Evolutionary conservation across 805 yeast species (phyloP).

Genomic region (Candida awuae): DNA sequence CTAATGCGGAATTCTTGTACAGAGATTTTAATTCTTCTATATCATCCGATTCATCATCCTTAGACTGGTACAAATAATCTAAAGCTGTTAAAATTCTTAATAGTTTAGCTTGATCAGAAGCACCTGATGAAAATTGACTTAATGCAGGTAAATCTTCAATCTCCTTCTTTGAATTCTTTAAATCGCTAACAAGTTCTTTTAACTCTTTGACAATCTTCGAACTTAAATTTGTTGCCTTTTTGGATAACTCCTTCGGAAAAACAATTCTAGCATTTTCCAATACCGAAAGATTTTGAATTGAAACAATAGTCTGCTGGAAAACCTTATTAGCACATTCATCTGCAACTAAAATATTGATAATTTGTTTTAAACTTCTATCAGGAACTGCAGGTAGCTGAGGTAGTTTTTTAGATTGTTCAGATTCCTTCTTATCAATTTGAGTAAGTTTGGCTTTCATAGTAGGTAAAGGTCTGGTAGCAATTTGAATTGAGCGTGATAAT

Average conservation of each 20-base stretch:
- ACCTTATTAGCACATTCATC: slow-evolving; percentile 82
- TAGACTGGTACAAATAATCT: slow-evolving; percentile 64
- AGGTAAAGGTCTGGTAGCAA: slow-evolving; percentile 65
- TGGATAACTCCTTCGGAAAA: slow-evolving; percentile 61
- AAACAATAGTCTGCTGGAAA: slow-evolving; percentile 72
- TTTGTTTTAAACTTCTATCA: slow-evolving; percentile 47
- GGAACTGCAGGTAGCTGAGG: slow-evolving; percentile 56
- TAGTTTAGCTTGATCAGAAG: slow-evolving; percentile 85
- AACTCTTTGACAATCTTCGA: slow-evolving; percentile 48
- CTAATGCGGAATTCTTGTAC: slow-evolving; percentile 64
- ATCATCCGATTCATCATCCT: slow-evolving; percentile 27
- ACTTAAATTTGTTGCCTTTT: slow-evolving; percentile 55
- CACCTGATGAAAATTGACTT: slow-evolving; percentile 63
- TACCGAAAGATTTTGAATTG: slow-evolving; percentile 67
- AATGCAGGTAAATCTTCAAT: slow-evolving; percentile 44
- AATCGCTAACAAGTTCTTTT: slow-evolving; percentile 37
- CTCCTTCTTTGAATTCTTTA: slow-evolving; percentile 30
- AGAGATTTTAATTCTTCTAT: slow-evolving; percentile 45
- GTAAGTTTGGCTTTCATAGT: slow-evolving; percentile 37
- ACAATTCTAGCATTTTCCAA: slow-evolving; percentile 53
- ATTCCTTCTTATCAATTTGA: slow-evolving; percentile 19
- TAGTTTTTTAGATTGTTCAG: slow-evolving; percentile 18
- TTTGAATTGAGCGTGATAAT: slow-evolving; percentile 65
- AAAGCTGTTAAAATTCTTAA: slow-evolving; percentile 79
- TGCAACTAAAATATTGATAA: slow-evolving; percentile 62